Conservation (phyloP, 192 early-diverging fungal species). For the Linderina pennispora region DNA sequence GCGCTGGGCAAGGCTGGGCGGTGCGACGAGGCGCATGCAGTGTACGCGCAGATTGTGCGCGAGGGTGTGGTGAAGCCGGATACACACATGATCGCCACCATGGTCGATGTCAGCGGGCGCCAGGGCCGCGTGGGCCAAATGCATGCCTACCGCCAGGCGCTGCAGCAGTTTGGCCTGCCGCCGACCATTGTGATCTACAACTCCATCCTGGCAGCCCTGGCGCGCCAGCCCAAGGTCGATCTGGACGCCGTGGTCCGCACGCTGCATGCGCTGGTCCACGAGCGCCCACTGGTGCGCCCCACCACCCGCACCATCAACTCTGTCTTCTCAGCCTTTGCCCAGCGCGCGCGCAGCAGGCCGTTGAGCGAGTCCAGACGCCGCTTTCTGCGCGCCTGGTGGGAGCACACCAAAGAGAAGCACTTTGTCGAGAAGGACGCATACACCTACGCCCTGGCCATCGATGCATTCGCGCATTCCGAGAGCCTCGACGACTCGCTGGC, state of each 20-base stretch:
- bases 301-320: slow-evolving; percentile 33
- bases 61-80: slow-evolving; percentile 18
- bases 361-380: slow-evolving; percentile 8
- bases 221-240: slow-evolving; percentile 16
- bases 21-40: slow-evolving; percentile 22
- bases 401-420: slow-evolving; percentile 15
- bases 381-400: slow-evolving; percentile 35
- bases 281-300: slow-evolving; percentile 19
- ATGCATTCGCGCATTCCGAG: slow-evolving; percentile 18
- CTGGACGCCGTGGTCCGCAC: slow-evolving; percentile 11
- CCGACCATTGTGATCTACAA: slow-evolving; percentile 31
- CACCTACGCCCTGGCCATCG: slow-evolving; percentile 20
- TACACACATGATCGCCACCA: slow-evolving; percentile 29
- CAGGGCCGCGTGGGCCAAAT: slow-evolving; percentile 18
- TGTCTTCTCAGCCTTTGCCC: slow-evolving; percentile 29
- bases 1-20: slow-evolving; percentile 35
- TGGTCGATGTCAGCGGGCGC: slow-evolving; percentile 39
- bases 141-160: slow-evolving; percentile 22
- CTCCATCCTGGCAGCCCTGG: slow-evolving; percentile 20
- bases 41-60: slow-evolving; percentile 20
- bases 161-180: slow-evolving; percentile 11
- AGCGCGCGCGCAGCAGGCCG: slow-evolving; percentile 4
- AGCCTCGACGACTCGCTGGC: slow-evolving; percentile 24
- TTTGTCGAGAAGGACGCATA: slow-evolving; percentile 30
- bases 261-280: slow-evolving; percentile 16